Conservation (phyloP, 2,329 filamentous ascomycete species). For the Fusarium sp. region DNA sequence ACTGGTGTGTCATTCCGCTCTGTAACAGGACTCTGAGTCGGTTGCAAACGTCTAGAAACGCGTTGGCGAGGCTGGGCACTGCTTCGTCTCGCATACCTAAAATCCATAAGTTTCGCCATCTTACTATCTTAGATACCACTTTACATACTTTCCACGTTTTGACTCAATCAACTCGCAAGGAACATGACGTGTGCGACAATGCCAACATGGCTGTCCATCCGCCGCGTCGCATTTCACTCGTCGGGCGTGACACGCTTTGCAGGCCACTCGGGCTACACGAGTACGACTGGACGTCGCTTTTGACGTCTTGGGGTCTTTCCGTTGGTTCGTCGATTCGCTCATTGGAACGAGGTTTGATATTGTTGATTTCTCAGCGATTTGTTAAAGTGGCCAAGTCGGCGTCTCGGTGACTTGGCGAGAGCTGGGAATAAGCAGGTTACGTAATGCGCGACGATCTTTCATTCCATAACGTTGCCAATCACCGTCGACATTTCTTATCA, state of each 20-base stretch:
- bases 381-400: conserved; percentile 12
- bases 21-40: not conserved
- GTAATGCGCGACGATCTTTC: not conserved
- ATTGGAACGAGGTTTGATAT: not conserved
- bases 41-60: conserved; percentile 7
- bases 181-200: conserved; percentile 33
- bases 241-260: conserved; percentile 39
- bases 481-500: no score
- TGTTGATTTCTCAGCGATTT: conserved; percentile 9
- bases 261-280: conserved; percentile 36
- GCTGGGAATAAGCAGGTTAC: conserved; percentile 17
- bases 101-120: fast-evolving
- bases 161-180: conserved; percentile 40
- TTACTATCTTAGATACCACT: not conserved
- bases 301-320: not conserved
- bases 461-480: not conserved
- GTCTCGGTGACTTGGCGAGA: conserved; percentile 17
- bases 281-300: not conserved
- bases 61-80: conserved; percentile 11
- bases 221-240: conserved; percentile 42
- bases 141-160: conserved; percentile 32
- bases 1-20: not conserved
- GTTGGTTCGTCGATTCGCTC: not conserved
- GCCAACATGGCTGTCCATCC: conserved; percentile 38
- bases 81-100: conserved; percentile 20